Evolutionary conservation across 2,329 filamentous ascomycete species (phyloP).

Genomic region (Exophiala lecanii-corni): DNA sequence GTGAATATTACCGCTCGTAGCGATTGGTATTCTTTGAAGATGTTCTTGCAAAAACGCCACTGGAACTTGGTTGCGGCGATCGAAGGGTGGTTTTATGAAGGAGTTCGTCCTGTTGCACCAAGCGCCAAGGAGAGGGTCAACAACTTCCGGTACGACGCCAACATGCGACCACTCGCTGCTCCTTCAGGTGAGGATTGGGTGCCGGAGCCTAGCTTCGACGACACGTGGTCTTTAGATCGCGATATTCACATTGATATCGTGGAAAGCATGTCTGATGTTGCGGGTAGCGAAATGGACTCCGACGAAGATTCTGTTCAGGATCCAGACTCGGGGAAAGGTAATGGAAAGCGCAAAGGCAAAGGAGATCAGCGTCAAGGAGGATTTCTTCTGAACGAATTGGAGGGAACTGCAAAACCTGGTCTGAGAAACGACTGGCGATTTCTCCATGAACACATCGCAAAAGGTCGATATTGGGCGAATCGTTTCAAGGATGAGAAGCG

Average conservation of each 20-base stretch:
- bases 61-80: conserved; percentile 15
- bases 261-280: background rate
- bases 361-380: background rate
- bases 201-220: background rate
- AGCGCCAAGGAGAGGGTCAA: background rate
- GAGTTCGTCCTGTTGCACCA: background rate
- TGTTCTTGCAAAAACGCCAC: conserved; percentile 1
- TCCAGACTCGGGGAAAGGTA: background rate
- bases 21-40: conserved; percentile 13
- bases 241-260: background rate
- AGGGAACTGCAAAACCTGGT: background rate
- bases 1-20: conserved; percentile 17
- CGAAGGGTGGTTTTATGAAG: conserved; percentile 9
- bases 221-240: background rate
- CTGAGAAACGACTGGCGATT: conserved; percentile 3
- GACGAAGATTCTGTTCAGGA: background rate
- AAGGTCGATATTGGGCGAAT: conserved; percentile 9
- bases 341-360: background rate
- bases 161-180: background rate
- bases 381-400: conserved; percentile 3
- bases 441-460: conserved; percentile 15
- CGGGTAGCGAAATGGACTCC: background rate
- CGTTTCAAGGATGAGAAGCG: conserved; percentile 5
- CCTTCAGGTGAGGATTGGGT: background rate
- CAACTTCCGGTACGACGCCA: background rate